Evolutionary conservation across 2,329 filamentous ascomycete species (phyloP), one percentile per base, ranked within the genome.

Genomic region (Ophiosphaerella narmari): DNA sequence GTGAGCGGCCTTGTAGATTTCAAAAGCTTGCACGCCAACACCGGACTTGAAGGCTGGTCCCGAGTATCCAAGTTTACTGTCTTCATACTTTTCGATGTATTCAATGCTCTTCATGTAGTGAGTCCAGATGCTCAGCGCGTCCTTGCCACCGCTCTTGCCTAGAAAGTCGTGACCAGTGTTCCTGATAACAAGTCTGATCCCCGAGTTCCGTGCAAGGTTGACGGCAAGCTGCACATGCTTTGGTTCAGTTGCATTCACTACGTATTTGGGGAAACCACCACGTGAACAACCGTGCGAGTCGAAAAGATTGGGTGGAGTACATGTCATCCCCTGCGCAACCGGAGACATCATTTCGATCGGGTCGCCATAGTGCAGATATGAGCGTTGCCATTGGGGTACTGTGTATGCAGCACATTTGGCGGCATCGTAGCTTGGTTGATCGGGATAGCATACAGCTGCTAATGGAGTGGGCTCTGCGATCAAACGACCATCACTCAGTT

Each of bases 31-130:
- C 7, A 85, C 77, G 45, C 82, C 83, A 8, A 81, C 75, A 2
- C 80, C 82, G 14, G 83, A 70, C 63, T 81, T 84, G 56, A 85
- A 75, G 0, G 81, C 82, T 2, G 76, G 70, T 0, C 81, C 81
- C 0, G 64, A 65, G 48, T 76, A 78, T 11, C 63, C 62, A 29
- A 68, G 52, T 18, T 65, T 60, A n/a, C 61, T 43, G 35, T 71
- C 67, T 12, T 54, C 54, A n/a, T 66, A 70, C 24, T 71, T 54
- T 46, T 69, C 66, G 33, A 71, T 66, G 39, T 70, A 70, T 11
- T 66, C 60, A 12, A 72, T 70, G 21, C 60, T 45, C 47, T 73
- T 73, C 63, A 72, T 69, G 34, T 66, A 52, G 50, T 72, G 68
- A 5, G 69, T 73, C 70, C 70, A 73, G 52, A 73, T 70, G 45